Conservation (phyloP, 352 stramenopile genomes). For the Phytophthora hybrid region DNA sequence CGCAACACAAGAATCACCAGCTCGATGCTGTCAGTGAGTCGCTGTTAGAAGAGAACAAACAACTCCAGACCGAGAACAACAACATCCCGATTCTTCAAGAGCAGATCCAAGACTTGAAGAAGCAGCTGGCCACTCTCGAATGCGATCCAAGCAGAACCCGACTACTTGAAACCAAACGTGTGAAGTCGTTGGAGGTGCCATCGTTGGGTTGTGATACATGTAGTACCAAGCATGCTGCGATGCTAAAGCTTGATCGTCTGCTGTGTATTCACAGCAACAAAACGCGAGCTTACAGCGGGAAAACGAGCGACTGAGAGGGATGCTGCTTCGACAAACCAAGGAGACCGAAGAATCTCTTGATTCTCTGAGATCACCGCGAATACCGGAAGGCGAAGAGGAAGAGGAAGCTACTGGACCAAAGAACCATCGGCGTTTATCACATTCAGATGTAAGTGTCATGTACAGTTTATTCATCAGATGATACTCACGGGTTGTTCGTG, state of each 20-base stretch:
- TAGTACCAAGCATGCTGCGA: neutral
- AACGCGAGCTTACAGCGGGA: constrained; percentile 61
- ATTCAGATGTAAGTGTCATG: constrained; percentile 33
- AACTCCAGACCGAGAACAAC: constrained; percentile 84
- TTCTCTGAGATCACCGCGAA: constrained; percentile 26
- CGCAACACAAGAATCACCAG: constrained; percentile 61
- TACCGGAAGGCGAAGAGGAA: neutral
- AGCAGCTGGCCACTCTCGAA: constrained; percentile 39
- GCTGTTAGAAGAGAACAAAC: constrained; percentile 70
- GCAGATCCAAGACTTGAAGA: constrained; percentile 75
- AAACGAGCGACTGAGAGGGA: constrained; percentile 52
- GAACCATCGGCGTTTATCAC: constrained; percentile 36
- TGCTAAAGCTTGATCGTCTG: neutral
- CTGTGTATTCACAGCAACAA: constrained; percentile 38
- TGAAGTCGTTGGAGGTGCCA: constrained; percentile 57
- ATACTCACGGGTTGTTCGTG: neutral
- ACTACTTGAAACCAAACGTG: constrained; percentile 34
- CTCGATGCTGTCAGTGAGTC: constrained; percentile 56
- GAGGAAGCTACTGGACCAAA: constrained; percentile 3
- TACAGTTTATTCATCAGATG: neutral
- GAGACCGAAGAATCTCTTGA: constrained; percentile 30
- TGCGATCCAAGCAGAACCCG: constrained; percentile 1
- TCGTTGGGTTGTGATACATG: neutral
- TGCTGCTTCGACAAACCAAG: constrained; percentile 44
- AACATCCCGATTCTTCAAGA: constrained; percentile 87